Evolutionary conservation across 2,329 filamentous ascomycete genomes (phyloP).

Genomic region (Pseudocercospora cruenta): DNA sequence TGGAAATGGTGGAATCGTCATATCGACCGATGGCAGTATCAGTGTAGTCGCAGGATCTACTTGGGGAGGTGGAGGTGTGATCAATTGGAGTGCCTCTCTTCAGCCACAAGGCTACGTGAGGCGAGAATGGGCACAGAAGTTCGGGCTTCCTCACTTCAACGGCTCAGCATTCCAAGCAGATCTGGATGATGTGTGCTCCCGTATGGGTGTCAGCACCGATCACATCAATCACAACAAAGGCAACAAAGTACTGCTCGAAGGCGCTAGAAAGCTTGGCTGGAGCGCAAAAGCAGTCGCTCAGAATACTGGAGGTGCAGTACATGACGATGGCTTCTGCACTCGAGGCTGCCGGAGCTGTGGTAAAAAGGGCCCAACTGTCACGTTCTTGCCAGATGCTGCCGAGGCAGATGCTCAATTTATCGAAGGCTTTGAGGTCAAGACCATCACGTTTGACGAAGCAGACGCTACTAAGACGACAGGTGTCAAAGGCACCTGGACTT

Average conservation of each 20-base stretch:
- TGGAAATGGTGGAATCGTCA: conserved; percentile 66
- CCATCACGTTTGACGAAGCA: conserved; percentile 67
- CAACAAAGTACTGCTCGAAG: conserved; percentile 75
- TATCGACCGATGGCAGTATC: conserved; percentile 55
- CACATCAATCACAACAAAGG: conserved; percentile 72
- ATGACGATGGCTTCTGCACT: conserved; percentile 71
- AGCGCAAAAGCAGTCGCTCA: conserved; percentile 71
- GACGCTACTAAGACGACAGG: conserved; percentile 64
- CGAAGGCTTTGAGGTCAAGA: conserved; percentile 76
- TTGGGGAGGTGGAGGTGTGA: conserved; percentile 80
- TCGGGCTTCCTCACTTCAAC: conserved; percentile 72
- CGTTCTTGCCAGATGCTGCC: conserved; percentile 79
- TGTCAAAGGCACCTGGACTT: conserved; percentile 74
- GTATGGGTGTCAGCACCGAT: conserved; percentile 73
- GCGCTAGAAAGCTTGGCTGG: conserved; percentile 74
- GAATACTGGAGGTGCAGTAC: conserved; percentile 73
- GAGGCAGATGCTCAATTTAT: conserved; percentile 77
- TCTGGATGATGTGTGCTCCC: conserved; percentile 75
- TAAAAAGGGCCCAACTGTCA: conserved; percentile 78
- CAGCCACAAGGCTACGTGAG: conserved; percentile 77
- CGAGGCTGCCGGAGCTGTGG: conserved; percentile 65
- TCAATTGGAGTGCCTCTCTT: conserved; percentile 78
- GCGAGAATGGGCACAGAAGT: conserved; percentile 73
- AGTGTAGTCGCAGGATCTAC: conserved; percentile 69
- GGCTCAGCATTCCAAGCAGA: conserved; percentile 74